Evolutionary conservation across 2,329 filamentous ascomycete species (phyloP).

Genomic region (Endoconidiophora laricicola): DNA sequence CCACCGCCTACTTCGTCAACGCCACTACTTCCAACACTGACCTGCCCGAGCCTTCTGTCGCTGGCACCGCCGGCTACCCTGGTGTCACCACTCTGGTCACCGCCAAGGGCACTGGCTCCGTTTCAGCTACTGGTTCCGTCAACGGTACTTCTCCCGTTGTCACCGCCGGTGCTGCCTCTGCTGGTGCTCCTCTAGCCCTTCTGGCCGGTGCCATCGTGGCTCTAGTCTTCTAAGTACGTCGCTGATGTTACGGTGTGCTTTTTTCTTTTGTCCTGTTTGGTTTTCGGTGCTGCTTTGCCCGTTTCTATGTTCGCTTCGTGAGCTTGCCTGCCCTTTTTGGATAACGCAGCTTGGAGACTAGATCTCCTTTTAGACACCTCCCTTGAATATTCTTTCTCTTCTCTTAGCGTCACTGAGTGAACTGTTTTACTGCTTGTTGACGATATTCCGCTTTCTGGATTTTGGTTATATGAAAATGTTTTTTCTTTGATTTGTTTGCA

Average conservation of each 20-base stretch:
- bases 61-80: constrained; percentile 16
- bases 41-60: constrained; percentile 17
- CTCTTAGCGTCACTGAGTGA: not conserved
- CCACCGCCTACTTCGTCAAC: constrained; percentile 14
- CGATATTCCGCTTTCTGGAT: too few species aligned
- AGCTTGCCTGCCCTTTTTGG: not conserved
- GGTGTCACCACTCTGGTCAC: constrained; percentile 16
- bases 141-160: constrained; percentile 14
- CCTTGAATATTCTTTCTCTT: not conserved
- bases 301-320: not conserved
- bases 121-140: constrained; percentile 13
- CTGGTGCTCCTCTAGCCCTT: constrained; percentile 10
- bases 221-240: constrained; percentile 8
- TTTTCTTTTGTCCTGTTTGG: not conserved
- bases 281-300: not conserved
- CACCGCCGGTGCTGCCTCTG: constrained; percentile 10
- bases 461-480: not conserved
- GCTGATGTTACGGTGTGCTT: not conserved
- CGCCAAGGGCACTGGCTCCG: constrained; percentile 10
- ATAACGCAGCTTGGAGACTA: not conserved
- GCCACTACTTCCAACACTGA: constrained; percentile 18
- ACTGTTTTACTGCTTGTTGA: too few species aligned
- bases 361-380: not conserved
- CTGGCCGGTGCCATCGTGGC: constrained; percentile 7
- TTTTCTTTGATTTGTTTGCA: not conserved